Evolutionary conservation across 1,284 basidiomycete species (phyloP), one percentile per base, ranked within the genome.

Genomic region (Malassezia pachydermatis): DNA sequence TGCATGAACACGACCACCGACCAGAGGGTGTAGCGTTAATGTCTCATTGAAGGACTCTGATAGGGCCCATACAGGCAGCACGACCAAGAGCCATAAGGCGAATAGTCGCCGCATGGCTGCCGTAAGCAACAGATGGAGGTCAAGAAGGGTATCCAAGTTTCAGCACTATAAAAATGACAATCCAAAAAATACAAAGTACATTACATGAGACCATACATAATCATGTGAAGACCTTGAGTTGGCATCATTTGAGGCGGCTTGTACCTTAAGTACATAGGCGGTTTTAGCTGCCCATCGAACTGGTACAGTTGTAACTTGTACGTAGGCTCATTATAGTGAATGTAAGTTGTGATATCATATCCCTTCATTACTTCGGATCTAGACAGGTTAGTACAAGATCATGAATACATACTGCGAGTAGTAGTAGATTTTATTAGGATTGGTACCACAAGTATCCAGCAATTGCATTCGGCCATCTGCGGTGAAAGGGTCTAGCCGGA

Each of bases 1-100:
- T 0, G 88, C 79, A 0, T 81, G 78, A 20, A 96, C 79, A 63
- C 83, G 84, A 43, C 90, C 92, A 71, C 95, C 87, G 14, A 78
- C 75, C 16, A 95, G 78, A 0, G 86, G 81, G 36, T 79, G 79
- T 19, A 96, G 72, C 2, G 76, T 75, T 5, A 96, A 77, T 27
- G 79, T 72, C 74, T 96, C 90, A 30, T 47, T 19, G 48, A 69
- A 73, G 6, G 54, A 36, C 35, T 64, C 62, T 7, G 30, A n/a
- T 14, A 23, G 25, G 10, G 34, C 28, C 8, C 17, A 20, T 22
- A 35, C 25, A 7, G 25, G 40, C 40, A 42, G 32, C 20, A 11
- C 11, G 22, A n/a, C 35, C 4, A 36, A 10, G 10, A 36, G 34
- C 34, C 29, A 30, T 30, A 30, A 30, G n/a, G n/a, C n/a, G n/a